Conservation (phyloP, 2,329 filamentous ascomycete species). For the Neonectria hederae region DNA sequence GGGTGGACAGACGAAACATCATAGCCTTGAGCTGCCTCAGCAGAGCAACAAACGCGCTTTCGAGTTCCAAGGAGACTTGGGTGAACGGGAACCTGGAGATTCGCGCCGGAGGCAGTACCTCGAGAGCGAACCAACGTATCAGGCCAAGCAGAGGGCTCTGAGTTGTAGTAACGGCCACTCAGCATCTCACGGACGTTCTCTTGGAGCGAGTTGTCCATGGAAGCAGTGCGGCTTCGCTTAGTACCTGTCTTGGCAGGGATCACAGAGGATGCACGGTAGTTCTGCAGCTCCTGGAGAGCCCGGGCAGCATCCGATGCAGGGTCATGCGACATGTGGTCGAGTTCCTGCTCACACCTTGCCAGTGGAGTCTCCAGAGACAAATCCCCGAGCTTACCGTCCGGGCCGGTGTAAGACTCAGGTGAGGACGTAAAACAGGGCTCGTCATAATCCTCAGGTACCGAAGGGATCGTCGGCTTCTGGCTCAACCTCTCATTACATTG, state of each 20-base stretch:
- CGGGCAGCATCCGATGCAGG: constrained; percentile 64
- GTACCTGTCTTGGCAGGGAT: constrained; percentile 50
- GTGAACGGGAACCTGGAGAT: constrained; percentile 51
- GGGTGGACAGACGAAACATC: constrained; percentile 59
- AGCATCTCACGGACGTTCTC: constrained; percentile 74
- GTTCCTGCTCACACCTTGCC: constrained; percentile 56
- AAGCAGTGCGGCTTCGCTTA: constrained; percentile 69
- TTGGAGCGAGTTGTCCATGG: constrained; percentile 68
- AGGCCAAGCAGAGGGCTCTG: constrained; percentile 46
- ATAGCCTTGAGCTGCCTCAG: constrained; percentile 63
- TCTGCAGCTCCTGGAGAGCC: constrained; percentile 69
- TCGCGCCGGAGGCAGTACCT: constrained; percentile 37
- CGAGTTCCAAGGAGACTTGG: constrained; percentile 59
- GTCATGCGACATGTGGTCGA: constrained; percentile 55
- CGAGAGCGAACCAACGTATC: constrained; percentile 51
- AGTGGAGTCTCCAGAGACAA: constrained; percentile 60
- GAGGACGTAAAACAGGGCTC: constrained; percentile 62
- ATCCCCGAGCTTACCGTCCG: constrained; percentile 61
- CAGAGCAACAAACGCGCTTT: constrained; percentile 74
- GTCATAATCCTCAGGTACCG: constrained; percentile 66
- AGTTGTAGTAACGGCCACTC: constrained; percentile 47
- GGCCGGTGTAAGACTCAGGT: constrained; percentile 65
- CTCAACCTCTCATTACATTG: constrained; percentile 65
- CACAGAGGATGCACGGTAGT: constrained; percentile 54
- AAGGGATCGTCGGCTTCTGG: constrained; percentile 62